Evolutionary conservation across 805 yeast species (phyloP).

Genomic region (Kuraishia molischiana): DNA sequence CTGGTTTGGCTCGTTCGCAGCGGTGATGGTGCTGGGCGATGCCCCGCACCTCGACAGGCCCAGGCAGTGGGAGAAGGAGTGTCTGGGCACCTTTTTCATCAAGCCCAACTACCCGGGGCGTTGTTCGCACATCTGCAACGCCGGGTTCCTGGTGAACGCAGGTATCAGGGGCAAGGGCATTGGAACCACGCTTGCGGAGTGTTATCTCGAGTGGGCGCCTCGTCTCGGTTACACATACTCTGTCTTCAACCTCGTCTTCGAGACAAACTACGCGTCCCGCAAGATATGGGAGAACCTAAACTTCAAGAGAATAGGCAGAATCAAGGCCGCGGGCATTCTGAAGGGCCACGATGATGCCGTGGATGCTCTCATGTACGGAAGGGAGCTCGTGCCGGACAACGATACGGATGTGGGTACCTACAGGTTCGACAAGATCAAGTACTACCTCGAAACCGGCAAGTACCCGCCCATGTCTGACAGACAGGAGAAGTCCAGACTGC

Average conservation of each 20-base stretch:
- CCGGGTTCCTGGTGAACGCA: conserved; percentile 81
- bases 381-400: conserved; percentile 53
- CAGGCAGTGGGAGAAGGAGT: conserved; percentile 86
- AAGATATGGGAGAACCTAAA: conserved; percentile 66
- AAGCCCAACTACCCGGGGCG: conserved; percentile 91
- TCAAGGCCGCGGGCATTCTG: conserved; percentile 82
- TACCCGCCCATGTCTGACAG: conserved; percentile 81
- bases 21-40: conserved; percentile 74
- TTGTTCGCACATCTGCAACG: conserved; percentile 88
- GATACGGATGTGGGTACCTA: conserved; percentile 41
- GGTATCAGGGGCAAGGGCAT: conserved; percentile 90
- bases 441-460: conserved; percentile 71
- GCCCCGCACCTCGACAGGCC: conserved; percentile 32
- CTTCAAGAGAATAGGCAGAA: conserved; percentile 69
- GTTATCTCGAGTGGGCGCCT: conserved; percentile 87
- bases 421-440: conserved; percentile 69
- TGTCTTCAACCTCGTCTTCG: conserved; percentile 79
- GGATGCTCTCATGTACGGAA: conserved; percentile 79
- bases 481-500: conserved; percentile 77
- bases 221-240: conserved; percentile 78
- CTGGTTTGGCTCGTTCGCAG: conserved; percentile 87
- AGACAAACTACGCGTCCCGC: conserved; percentile 77
- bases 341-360: conserved; percentile 80
- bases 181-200: conserved; percentile 76
- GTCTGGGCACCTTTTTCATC: conserved; percentile 79